Base-by-base conservation (phyloP, 805 yeast species). In the Wickerhamiella nectarea region DNA sequence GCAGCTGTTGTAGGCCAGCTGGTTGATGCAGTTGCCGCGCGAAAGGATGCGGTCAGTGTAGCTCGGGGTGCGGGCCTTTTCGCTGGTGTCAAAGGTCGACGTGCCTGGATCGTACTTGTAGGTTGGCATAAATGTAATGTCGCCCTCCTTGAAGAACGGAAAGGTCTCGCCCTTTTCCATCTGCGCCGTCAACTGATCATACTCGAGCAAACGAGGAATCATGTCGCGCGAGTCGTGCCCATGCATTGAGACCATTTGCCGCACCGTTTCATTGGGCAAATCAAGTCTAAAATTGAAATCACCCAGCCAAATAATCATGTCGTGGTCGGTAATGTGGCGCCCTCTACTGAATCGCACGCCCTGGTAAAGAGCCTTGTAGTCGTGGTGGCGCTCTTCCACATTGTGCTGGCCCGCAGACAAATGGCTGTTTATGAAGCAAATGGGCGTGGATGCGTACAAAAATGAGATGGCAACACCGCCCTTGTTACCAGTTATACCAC, bases 401-500 rank as follows among this genome's bases (percentile, higher is more conserved):
- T 91, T 91, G 35, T 68, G 70, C 18, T 76, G 71, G 1, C 99
- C 99, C 0, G 98, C 96, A 0, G 98, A 95, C 51, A 91, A 65
- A 65, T 91, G 99, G 0, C 93, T 82, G 42, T 91, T 89, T 21
- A 91, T 72, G 56, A 86, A 75, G 50, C 93, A 86, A 55, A 86
- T 79, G 1, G 80, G 69, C 0, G 95, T 80, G 25, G 76, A 72
- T 1, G 91, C 91, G 60, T 72, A 84, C 41, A 80, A 75, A 62
- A 89, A 82, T 48, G 95, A 71, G 12, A 91, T 84, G 0, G 94
- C 95, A 48, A 87, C 93, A 3, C 93, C 95, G 36, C 98, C 98
- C 60, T 89, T 89, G 59, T 91, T 89, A 14, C 96, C 98, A 0
- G 97, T 76, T 65, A 91, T 89, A 36, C 98, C 98, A 31, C 96